phyloP scores from a whole-genome alignment of 208 protist species.

The Spironucleus salmonicida region DNA sequence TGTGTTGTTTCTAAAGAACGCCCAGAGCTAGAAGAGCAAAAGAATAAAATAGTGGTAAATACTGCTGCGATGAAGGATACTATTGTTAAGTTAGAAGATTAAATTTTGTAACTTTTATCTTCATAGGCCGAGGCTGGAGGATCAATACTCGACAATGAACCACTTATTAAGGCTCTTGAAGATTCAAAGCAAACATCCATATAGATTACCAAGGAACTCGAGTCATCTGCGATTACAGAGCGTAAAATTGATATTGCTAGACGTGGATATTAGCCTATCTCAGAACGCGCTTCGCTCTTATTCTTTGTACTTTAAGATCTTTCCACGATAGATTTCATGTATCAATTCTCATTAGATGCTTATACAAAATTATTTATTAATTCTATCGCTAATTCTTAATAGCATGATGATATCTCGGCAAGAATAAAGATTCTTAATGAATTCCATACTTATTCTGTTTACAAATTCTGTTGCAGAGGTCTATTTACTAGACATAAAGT shows the following conservation, averaged over 20 bases:
- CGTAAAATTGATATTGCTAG: slow-evolving; percentile 80
- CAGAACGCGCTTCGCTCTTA: slow-evolving; percentile 73
- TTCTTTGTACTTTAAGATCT: slow-evolving; percentile 92
- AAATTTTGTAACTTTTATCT: slow-evolving; percentile 76
- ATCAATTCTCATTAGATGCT: slow-evolving; percentile 89
- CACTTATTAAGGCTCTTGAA: slow-evolving; percentile 80
- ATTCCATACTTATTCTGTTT: slow-evolving; percentile 85
- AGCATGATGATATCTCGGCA: slow-evolving; percentile 64
- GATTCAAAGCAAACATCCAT: slow-evolving; percentile 80
- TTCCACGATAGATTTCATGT: slow-evolving; percentile 86
- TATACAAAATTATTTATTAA: slow-evolving; percentile 88
- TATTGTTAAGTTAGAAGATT: slow-evolving; percentile 80
- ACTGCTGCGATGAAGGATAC: slow-evolving; percentile 73
- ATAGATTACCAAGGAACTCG: slow-evolving; percentile 72
- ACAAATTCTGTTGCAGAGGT: slow-evolving; percentile 83
- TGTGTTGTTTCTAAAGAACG: slow-evolving; percentile 86
- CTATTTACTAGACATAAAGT: slow-evolving; percentile 95
- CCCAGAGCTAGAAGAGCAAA: slow-evolving; percentile 85
- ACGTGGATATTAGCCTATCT: slow-evolving; percentile 79
- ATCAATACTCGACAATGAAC: slow-evolving; percentile 83
- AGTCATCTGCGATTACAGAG: slow-evolving; percentile 68
- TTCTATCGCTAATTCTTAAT: slow-evolving; percentile 72
- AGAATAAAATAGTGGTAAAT: slow-evolving; percentile 44
- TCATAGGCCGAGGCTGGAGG: slow-evolving; percentile 65
- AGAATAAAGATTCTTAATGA: slow-evolving; percentile 77